These are phyloP conservation scores for Tricholoma furcatifolium DNA, from an alignment of 768 basidiomycete species.

Conservation along the genomic window DNA sequence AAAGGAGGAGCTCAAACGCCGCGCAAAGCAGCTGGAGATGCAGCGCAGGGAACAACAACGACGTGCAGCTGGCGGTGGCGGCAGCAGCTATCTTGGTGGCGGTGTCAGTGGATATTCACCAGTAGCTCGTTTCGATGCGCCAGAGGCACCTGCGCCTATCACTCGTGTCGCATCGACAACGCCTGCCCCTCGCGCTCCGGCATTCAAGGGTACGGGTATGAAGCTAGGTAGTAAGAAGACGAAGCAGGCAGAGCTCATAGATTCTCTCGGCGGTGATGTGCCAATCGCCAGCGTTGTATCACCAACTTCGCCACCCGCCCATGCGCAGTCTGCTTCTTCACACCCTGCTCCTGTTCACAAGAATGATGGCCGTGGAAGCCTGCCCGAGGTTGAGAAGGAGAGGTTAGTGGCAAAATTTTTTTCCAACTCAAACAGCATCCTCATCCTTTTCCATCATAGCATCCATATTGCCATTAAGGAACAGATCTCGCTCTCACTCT, in stretches of 20 bases:
- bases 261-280: slow-evolving; percentile 81
- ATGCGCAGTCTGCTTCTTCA: slow-evolving; percentile 43
- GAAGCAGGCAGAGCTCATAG: slow-evolving; percentile 83
- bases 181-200: slow-evolving; percentile 58
- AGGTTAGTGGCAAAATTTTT: slow-evolving; percentile 45
- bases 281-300: slow-evolving; percentile 43
- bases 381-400: slow-evolving; percentile 75
- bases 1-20: slow-evolving; percentile 97
- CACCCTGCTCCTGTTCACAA: slow-evolving; percentile 43
- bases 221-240: slow-evolving; percentile 93
- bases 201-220: slow-evolving; percentile 96
- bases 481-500: slow-evolving; percentile 72
- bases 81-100: slow-evolving; percentile 63
- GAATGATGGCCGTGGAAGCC: slow-evolving; percentile 53
- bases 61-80: slow-evolving; percentile 55
- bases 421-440: not conserved
- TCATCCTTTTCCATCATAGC: slow-evolving; percentile 37
- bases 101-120: slow-evolving; percentile 70
- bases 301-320: slow-evolving; percentile 44
- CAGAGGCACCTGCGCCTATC: slow-evolving; percentile 43
- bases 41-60: slow-evolving; percentile 93
- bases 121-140: slow-evolving; percentile 69
- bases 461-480: slow-evolving; percentile 88
- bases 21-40: slow-evolving; percentile 97
- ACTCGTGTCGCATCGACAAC: slow-evolving; percentile 42